Conservation (phyloP, 139 green algal genomes). For the Chlamydomonas schloesseri region DNA sequence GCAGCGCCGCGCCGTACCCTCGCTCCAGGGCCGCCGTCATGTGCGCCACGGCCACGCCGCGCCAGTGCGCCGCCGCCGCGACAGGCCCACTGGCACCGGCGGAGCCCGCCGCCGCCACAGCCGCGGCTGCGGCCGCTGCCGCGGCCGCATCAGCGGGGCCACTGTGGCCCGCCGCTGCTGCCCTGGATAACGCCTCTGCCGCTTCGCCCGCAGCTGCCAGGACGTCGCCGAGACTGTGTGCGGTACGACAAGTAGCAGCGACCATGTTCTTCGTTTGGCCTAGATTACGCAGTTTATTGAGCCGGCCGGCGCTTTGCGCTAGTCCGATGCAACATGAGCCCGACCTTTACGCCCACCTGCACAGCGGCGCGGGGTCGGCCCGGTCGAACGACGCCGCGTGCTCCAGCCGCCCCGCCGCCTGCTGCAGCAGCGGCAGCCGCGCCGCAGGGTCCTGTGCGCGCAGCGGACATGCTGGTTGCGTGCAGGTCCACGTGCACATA, state of each 20-base stretch:
- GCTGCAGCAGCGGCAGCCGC: constrained; percentile 56
- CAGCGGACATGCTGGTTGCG: not conserved
- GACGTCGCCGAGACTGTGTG: constrained; percentile 68
- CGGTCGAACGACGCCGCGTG: constrained; percentile 64
- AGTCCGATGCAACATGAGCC: too few species aligned
- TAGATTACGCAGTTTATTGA: too few species aligned
- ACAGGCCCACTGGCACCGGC: not conserved
- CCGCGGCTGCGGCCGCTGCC: not conserved
- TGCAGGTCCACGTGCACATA: too few species aligned
- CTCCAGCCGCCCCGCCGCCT: constrained; percentile 65
- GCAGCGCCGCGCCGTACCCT: constrained; percentile 76
- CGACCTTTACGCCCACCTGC: constrained; percentile 11
- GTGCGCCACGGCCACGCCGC: not conserved
- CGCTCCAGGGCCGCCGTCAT: constrained; percentile 61
- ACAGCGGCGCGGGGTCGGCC: constrained; percentile 66
- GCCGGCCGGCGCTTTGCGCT: too few species aligned
- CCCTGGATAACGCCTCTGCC: constrained; percentile 10
- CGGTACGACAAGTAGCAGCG: too few species aligned
- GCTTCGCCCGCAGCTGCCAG: constrained; percentile 69
- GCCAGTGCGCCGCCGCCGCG: constrained; percentile 3
- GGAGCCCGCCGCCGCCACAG: not conserved
- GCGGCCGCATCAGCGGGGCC: not conserved
- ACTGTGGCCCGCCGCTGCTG: not conserved
- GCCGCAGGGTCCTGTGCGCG: constrained; percentile 28
- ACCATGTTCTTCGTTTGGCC: too few species aligned